A percentile compares a stretch with the other conserved stretches of the same genome.
Evolutionary conservation across 108 stramenopile genomes (phyloP).

Genomic region (Stephanodiscus triporus): DNA sequence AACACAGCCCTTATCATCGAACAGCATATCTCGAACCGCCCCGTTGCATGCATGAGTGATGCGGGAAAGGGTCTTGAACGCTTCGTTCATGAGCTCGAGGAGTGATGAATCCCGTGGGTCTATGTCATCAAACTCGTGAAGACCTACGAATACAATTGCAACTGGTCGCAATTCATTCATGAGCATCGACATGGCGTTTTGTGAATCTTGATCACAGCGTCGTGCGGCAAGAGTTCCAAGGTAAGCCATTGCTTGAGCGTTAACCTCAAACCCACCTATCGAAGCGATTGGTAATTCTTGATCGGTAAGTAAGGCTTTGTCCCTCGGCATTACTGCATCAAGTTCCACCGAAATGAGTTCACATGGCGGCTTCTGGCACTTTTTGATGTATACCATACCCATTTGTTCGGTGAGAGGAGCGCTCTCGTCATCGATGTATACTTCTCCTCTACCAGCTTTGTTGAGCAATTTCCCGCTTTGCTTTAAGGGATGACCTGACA

Average conservation of each 20-base stretch:
- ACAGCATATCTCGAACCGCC: slow-evolving; percentile 56
- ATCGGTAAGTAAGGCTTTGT: slow-evolving; percentile 25
- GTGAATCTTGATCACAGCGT: slow-evolving; percentile 47
- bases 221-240: slow-evolving; percentile 49
- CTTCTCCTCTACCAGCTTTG: slow-evolving; percentile 47
- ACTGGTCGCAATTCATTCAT: slow-evolving; percentile 53
- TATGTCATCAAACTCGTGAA: slow-evolving; percentile 54
- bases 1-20: slow-evolving; percentile 63
- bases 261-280: slow-evolving; percentile 39
- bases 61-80: slow-evolving; percentile 50
- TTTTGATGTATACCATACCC: slow-evolving; percentile 25
- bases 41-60: slow-evolving; percentile 56
- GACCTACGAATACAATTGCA: slow-evolving; percentile 52
- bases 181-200: slow-evolving; percentile 54
- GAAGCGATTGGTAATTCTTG: slow-evolving; percentile 24
- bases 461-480: slow-evolving; percentile 46
- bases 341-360: slow-evolving; percentile 6
- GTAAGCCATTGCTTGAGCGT: slow-evolving; percentile 44
- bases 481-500: slow-evolving; percentile 47
- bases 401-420: slow-evolving; percentile 38
- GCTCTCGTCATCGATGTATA: slow-evolving; percentile 38
- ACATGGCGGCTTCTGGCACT: background rate
- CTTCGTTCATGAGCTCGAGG: slow-evolving; percentile 50
- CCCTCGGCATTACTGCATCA: slow-evolving; percentile 31
- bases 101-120: slow-evolving; percentile 48